Conservation (phyloP, 306 rosid species). For the Vicia villosa region DNA sequence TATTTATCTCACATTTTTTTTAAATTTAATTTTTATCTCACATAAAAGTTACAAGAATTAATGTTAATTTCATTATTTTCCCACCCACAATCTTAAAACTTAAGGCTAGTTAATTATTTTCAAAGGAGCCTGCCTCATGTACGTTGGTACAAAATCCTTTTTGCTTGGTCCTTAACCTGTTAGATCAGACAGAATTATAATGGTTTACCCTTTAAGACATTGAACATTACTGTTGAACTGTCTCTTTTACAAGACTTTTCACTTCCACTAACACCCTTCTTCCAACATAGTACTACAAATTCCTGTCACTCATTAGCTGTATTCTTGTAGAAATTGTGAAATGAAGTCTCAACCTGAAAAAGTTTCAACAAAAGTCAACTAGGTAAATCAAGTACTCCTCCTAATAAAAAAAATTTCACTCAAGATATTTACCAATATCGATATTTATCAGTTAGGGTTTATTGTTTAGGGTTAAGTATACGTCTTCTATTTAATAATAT, state of each 20-base stretch:
- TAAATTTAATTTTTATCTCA: no score
- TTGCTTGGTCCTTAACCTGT: neutral
- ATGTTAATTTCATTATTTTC: neutral
- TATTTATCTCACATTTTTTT: no score
- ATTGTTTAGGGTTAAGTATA: no score
- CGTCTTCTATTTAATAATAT: no score
- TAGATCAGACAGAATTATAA: slow-evolving; percentile 2
- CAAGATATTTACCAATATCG: neutral
- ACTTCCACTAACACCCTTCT: slow-evolving; percentile 32
- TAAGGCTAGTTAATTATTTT: neutral
- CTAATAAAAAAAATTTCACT: neutral
- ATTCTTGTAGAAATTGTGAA: neutral
- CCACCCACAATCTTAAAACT: neutral
- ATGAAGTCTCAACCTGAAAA: slow-evolving; percentile 28
- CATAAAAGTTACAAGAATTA: no score
- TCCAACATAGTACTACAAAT: neutral
- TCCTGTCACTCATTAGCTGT: slow-evolving; percentile 8
- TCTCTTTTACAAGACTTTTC: slow-evolving; percentile 16
- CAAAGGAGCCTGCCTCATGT: neutral
- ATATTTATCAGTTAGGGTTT: no score
- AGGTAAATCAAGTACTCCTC: slow-evolving; percentile 8
- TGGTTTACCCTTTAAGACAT: neutral
- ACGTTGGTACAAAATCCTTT: neutral
- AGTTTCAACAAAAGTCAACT: slow-evolving; percentile 35
- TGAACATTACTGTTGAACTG: slow-evolving; percentile 4